Percentiles rank a stretch among this genome's conserved stretches.
These are phyloP conservation scores for Citrus cavaleriei DNA, from an alignment of 345 rosid genomes.

Conservation along the genomic window DNA sequence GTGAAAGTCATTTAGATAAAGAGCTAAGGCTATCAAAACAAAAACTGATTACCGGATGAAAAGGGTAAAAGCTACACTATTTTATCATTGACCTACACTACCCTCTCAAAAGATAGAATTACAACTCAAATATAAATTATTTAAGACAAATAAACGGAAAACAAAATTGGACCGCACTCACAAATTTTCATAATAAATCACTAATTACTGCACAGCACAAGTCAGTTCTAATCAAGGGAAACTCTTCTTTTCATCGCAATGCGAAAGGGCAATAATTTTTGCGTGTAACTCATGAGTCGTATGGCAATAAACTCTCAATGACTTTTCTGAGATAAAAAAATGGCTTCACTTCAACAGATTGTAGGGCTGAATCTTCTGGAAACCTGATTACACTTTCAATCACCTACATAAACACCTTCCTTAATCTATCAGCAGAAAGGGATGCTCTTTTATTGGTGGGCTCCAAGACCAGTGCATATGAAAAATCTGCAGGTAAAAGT, in stretches of 20 bases:
- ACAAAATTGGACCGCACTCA: constrained; percentile 41
- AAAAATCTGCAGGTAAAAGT: constrained; percentile 58
- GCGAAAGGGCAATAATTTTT: neutral
- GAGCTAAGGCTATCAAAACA: neutral
- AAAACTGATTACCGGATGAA: neutral
- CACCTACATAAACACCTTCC: constrained; percentile 47
- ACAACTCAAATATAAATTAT: neutral
- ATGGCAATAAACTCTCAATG: neutral
- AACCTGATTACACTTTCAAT: constrained; percentile 1
- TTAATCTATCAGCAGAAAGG: constrained; percentile 66
- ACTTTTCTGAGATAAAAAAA: neutral
- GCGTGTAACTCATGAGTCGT: neutral
- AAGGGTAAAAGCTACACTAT: neutral
- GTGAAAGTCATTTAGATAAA: neutral
- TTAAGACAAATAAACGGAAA: neutral
- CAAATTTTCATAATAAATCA: constrained; percentile 4
- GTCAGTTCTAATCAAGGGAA: neutral
- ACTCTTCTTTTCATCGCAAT: neutral
- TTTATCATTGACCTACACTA: neutral
- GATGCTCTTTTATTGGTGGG: constrained; percentile 94
- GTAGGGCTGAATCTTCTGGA: neutral
- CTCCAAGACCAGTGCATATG: constrained; percentile 80
- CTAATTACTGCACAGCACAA: neutral
- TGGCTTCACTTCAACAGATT: neutral
- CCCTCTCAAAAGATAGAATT: neutral